Conservation (phyloP, 768 basidiomycete genomes). For the Leccinum incarnatum region DNA sequence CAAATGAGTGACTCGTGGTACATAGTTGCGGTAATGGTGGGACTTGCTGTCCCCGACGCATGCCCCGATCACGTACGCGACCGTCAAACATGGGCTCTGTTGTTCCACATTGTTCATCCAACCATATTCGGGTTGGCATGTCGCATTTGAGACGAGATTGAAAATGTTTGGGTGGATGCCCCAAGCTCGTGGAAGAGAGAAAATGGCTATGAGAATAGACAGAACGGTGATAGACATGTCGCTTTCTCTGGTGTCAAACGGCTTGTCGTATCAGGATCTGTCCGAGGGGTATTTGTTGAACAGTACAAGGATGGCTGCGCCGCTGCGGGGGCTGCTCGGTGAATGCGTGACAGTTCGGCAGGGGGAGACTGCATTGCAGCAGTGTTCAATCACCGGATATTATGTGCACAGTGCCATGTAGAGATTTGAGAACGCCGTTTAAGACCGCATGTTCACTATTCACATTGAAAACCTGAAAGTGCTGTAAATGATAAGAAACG, state of each 20-base stretch:
- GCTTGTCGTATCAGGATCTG: neutral
- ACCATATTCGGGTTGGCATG: conserved; percentile 14
- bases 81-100: conserved; percentile 22
- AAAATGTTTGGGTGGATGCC: conserved; percentile 11
- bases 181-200: conserved; percentile 6
- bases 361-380: neutral
- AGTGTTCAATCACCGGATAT: conserved; percentile 5
- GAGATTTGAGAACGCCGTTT: neutral
- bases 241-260: neutral
- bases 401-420: neutral
- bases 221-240: conserved; percentile 5
- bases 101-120: conserved; percentile 27
- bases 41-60: conserved; percentile 27
- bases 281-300: neutral
- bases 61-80: conserved; percentile 32
- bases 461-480: neutral
- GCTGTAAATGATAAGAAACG: neutral
- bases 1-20: neutral
- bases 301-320: neutral
- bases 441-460: neutral
- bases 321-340: neutral
- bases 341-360: neutral
- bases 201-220: neutral
- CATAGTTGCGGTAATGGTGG: neutral
- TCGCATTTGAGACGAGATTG: conserved; percentile 9